Conservation (phyloP, 805 yeast genomes). For the Ogataea zsoltii region DNA sequence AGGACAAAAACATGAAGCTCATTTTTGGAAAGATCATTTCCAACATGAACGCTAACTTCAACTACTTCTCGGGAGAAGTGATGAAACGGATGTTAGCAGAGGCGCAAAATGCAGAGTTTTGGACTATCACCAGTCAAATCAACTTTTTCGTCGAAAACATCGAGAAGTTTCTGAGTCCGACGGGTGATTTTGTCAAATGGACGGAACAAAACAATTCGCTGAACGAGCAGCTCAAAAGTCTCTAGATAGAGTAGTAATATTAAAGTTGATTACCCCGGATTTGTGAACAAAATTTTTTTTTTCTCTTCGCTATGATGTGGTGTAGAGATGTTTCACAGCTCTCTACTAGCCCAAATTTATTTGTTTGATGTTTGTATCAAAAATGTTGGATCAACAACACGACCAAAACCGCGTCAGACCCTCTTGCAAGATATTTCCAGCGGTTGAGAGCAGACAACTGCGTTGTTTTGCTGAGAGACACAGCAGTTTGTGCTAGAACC, state of each 20-base stretch:
- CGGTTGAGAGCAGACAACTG: too few relatives aligned
- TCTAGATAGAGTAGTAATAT: neutral
- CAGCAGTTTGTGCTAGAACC: too few relatives aligned
- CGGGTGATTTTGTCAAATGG: conserved; percentile 31
- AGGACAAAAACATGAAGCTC: conserved; percentile 30
- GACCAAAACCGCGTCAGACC: neutral
- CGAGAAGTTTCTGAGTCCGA: conserved; percentile 34
- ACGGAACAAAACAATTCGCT: conserved; percentile 19
- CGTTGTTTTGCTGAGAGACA: neutral
- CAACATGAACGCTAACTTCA: conserved; percentile 33
- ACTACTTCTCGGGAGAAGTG: conserved; percentile 22
- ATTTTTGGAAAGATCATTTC: conserved; percentile 34
- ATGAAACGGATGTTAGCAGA: conserved; percentile 12
- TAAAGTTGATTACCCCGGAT: neutral
- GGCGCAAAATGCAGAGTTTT: conserved; percentile 3
- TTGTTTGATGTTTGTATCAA: conserved; percentile 1
- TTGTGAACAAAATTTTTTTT: too few relatives aligned
- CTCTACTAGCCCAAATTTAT: neutral
- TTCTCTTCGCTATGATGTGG: neutral
- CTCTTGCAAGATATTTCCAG: neutral
- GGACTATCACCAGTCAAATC: conserved; percentile 35
- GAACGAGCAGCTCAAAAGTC: conserved; percentile 7
- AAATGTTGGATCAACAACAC: conserved; percentile 1
- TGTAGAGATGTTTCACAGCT: conserved; percentile 1
- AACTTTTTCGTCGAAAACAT: conserved; percentile 34